phyloP scores from a whole-genome alignment of 768 basidiomycete genomes.

The Agrocybe praecox region DNA sequence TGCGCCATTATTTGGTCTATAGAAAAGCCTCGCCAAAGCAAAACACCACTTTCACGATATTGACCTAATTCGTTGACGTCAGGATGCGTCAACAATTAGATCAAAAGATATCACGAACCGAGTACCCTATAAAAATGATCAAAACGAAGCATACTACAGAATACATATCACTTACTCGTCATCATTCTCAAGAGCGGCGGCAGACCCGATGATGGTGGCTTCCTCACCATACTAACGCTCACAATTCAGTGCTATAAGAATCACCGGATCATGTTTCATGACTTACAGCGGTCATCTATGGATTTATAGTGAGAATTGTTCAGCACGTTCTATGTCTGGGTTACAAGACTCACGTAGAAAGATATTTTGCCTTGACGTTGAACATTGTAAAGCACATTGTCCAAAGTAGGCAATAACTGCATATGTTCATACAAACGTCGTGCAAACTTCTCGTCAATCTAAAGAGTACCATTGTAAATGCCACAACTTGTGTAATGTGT shows the following conservation, averaged over 20 bases:
- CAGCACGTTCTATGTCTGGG: neutral
- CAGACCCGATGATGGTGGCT: slow-evolving; percentile 87
- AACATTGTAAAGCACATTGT: slow-evolving; percentile 88
- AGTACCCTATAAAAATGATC: slow-evolving; percentile 55
- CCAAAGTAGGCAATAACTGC: slow-evolving; percentile 79
- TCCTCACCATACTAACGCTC: slow-evolving; percentile 79
- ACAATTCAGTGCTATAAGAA: neutral
- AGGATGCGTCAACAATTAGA: neutral
- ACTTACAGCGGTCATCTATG: slow-evolving; percentile 82
- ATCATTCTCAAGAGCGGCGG: slow-evolving; percentile 77
- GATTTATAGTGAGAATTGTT: slow-evolving; percentile 1
- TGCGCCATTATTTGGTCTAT: slow-evolving; percentile 87
- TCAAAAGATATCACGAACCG: slow-evolving; percentile 42
- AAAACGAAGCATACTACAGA: neutral
- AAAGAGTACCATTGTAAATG: neutral
- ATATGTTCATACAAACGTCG: slow-evolving; percentile 78
- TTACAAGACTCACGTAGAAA: slow-evolving; percentile 67
- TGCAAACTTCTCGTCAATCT: slow-evolving; percentile 74
- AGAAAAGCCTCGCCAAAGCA: slow-evolving; percentile 85
- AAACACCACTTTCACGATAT: slow-evolving; percentile 91
- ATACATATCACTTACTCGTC: slow-evolving; percentile 69
- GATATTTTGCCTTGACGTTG: slow-evolving; percentile 94
- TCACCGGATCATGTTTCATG: neutral
- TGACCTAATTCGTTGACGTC: slow-evolving; percentile 53
- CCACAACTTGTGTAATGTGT: neutral